These are phyloP conservation scores for Micractinium conductrix DNA, from an alignment of 139 green algal species.

Conservation along the genomic window DNA sequence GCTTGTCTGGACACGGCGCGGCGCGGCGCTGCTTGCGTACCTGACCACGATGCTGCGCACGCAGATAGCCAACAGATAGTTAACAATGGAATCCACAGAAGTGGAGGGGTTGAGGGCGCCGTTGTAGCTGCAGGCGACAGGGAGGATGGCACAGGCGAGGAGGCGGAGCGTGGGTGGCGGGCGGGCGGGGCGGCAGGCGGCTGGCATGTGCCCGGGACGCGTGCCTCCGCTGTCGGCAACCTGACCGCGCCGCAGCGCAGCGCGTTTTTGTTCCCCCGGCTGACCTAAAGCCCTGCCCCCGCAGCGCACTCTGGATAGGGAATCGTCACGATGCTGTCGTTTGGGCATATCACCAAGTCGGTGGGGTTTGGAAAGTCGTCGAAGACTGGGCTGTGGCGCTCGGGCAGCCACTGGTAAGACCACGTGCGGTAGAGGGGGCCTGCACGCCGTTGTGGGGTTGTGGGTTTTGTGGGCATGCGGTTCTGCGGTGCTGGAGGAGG, in stretches of 20 bases:
- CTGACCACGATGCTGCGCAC: neutral
- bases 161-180: neutral
- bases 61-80: slow-evolving; percentile 15
- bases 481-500: no score
- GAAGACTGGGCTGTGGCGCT: neutral
- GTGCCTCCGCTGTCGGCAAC: no score
- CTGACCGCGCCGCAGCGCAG: no score
- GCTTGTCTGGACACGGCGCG: no score
- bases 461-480: no score
- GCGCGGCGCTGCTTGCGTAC: no score
- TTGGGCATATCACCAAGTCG: slow-evolving; percentile 4
- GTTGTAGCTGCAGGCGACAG: neutral
- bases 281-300: no score
- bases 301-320: slow-evolving; percentile 2
- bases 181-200: neutral
- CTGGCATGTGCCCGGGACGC: no score
- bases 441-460: no score
- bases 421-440: slow-evolving; percentile 28
- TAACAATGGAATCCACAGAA: neutral
- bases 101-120: neutral
- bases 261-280: no score
- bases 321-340: neutral
- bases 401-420: slow-evolving; percentile 20
- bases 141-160: neutral
- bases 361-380: neutral